Percentiles rank a stretch among this genome's conserved stretches.
phyloP scores from a whole-genome alignment of 306 rosid species.

The Cicer arietinum region DNA sequence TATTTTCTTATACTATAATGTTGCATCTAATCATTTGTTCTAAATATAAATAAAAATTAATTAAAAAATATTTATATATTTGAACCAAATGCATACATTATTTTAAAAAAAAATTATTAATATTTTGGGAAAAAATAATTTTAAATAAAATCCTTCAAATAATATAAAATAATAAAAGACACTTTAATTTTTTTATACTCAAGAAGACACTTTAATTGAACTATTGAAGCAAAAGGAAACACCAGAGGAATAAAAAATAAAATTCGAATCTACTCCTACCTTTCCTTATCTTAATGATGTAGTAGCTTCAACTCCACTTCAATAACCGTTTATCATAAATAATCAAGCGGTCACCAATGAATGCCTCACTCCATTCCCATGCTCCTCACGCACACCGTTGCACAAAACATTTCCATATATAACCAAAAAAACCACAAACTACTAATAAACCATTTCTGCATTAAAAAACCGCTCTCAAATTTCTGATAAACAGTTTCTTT shows the following conservation, averaged over 20 bases:
- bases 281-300: constrained; percentile 26
- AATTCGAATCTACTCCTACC: constrained; percentile 49
- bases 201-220: background rate
- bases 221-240: background rate
- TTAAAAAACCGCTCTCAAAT: constrained; percentile 11
- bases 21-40: too few relatives aligned
- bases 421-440: background rate
- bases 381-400: background rate
- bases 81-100: too few relatives aligned
- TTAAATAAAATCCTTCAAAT: too few relatives aligned
- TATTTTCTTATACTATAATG: too few relatives aligned
- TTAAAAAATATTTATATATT: too few relatives aligned
- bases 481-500: constrained; percentile 40
- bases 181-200: too few relatives aligned
- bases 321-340: constrained; percentile 29
- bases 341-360: constrained; percentile 32
- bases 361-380: background rate
- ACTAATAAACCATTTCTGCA: background rate
- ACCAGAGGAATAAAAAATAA: constrained; percentile 14
- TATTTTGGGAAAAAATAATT: too few relatives aligned
- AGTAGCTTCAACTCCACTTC: background rate
- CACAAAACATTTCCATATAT: background rate
- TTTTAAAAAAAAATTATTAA: too few relatives aligned
- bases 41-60: too few relatives aligned
- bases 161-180: too few relatives aligned